Evolutionary conservation across 306 rosid genomes (phyloP).

Genomic region (Trifolium repens): DNA sequence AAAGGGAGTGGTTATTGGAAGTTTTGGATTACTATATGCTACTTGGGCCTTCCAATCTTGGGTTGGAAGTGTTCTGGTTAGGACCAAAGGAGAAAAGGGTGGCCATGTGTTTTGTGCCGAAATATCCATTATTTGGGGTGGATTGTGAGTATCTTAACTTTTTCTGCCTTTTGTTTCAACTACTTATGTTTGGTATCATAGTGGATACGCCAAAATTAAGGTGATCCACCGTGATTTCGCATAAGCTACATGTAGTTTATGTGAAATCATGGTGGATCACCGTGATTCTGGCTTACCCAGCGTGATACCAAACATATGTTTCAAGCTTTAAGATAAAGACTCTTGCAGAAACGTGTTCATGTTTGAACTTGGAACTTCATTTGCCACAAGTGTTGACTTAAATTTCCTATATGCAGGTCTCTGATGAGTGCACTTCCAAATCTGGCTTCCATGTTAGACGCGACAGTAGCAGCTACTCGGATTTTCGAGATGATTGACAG

Average conservation of each 20-base stretch:
- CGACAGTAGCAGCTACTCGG: constrained; percentile 55
- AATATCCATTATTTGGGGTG: constrained; percentile 74
- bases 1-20: constrained; percentile 78
- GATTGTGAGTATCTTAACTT: constrained; percentile 59
- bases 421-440: constrained; percentile 81
- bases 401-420: constrained; percentile 50
- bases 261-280: too few relatives aligned
- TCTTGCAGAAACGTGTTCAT: neutral
- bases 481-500: constrained; percentile 63
- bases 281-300: too few relatives aligned
- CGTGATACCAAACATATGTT: too few relatives aligned
- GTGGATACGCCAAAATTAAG: too few relatives aligned
- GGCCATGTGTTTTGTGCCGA: constrained; percentile 68
- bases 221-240: too few relatives aligned
- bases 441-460: constrained; percentile 60
- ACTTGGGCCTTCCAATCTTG: constrained; percentile 82
- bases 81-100: constrained; percentile 66
- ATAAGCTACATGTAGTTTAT: too few relatives aligned
- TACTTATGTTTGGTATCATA: too few relatives aligned
- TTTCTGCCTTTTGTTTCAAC: constrained; percentile 4
- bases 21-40: constrained; percentile 72
- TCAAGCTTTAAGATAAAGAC: neutral
- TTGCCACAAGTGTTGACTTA: constrained; percentile 1
- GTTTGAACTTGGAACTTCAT: neutral
- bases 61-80: constrained; percentile 72